These are phyloP conservation scores for Plantago elongata DNA, from an alignment of 257 asterid species.

Conservation along the genomic window DNA sequence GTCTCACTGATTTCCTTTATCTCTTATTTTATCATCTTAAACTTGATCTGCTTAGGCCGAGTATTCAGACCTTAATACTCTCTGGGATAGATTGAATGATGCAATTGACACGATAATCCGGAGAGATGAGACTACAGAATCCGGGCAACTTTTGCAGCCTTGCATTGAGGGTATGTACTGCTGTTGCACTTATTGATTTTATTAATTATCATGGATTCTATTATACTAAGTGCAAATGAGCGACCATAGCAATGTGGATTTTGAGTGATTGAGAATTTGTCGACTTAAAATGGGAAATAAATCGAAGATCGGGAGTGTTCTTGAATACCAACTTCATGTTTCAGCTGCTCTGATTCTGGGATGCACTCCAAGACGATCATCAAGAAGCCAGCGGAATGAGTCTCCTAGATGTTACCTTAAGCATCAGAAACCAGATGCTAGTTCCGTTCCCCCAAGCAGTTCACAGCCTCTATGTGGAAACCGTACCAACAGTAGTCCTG, in stretches of 20 bases:
- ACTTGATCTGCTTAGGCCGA: conserved; percentile 55
- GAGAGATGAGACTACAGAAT: conserved; percentile 66
- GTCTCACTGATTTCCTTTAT: not conserved
- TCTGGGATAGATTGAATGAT: conserved; percentile 76
- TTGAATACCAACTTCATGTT: not conserved
- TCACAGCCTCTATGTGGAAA: conserved; percentile 28
- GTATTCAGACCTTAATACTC: conserved; percentile 71
- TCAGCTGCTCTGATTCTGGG: conserved; percentile 93
- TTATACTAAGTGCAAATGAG: too few species aligned
- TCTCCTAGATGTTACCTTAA: conserved; percentile 57
- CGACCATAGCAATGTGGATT: too few species aligned
- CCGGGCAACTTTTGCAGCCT: conserved; percentile 65
- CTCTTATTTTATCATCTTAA: not conserved
- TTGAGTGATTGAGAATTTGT: too few species aligned
- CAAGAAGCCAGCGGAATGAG: conserved; percentile 77
- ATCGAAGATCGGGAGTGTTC: not conserved
- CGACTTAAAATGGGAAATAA: not conserved
- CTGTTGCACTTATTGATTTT: not conserved
- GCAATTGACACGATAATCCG: conserved; percentile 75
- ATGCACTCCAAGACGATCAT: conserved; percentile 75
- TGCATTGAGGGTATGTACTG: conserved; percentile 77
- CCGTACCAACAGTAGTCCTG: conserved; percentile 27
- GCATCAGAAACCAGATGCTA: conserved; percentile 32
- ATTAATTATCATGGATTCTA: not conserved
- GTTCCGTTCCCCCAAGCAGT: conserved; percentile 30